Percentiles rank a stretch among this genome's conserved stretches.
phyloP scores from a whole-genome alignment of 139 green algal genomes.

The Tetradesmus lagerheimii region DNA sequence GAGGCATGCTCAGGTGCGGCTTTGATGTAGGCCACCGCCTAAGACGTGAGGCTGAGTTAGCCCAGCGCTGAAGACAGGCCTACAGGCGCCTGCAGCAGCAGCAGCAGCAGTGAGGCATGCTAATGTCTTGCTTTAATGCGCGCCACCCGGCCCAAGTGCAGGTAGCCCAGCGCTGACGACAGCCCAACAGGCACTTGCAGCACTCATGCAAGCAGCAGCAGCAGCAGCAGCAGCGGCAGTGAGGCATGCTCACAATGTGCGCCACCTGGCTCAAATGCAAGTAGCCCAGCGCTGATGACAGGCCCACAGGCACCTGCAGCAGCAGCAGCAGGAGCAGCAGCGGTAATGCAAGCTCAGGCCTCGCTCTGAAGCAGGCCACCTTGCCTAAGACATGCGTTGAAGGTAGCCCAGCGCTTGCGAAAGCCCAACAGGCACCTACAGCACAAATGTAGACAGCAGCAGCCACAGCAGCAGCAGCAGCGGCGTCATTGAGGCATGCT shows the following conservation, averaged over 20 bases:
- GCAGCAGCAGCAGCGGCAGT: background rate
- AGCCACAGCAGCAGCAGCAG: background rate
- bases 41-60: slow-evolving; percentile 22
- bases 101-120: too few relatives aligned
- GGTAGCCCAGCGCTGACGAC: slow-evolving; percentile 5
- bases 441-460: background rate
- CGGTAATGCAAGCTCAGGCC: too few relatives aligned
- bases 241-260: background rate
- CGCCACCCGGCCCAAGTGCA: slow-evolving; percentile 20
- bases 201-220: background rate
- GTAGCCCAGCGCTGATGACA: slow-evolving; percentile 37
- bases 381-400: slow-evolving; percentile 19
- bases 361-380: background rate
- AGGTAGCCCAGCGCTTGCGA: slow-evolving; percentile 16
- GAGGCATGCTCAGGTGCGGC: background rate
- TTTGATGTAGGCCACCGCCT: slow-evolving; percentile 1
- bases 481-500: background rate
- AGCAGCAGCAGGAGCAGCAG: background rate
- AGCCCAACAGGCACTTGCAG: background rate
- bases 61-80: slow-evolving; percentile 27
- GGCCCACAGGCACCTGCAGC: slow-evolving; percentile 16
- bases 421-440: background rate
- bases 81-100: slow-evolving; percentile 3
- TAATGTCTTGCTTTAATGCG: background rate
- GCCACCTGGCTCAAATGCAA: background rate